phyloP scores from a whole-genome alignment of 306 rosid species.

The Prunus mume region DNA sequence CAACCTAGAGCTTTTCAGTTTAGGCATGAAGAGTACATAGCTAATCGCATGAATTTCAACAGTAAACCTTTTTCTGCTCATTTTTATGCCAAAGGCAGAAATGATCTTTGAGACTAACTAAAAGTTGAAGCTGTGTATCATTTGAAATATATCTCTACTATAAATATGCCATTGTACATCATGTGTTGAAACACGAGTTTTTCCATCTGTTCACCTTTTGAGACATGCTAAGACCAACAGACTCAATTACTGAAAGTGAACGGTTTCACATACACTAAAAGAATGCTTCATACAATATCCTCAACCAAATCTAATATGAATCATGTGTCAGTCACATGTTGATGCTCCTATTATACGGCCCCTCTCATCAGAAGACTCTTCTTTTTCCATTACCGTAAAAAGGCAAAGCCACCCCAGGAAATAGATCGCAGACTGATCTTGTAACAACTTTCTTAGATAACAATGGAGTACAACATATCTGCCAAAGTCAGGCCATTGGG shows the following conservation, averaged over 20 bases:
- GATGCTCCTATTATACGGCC: neutral
- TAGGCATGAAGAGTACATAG: too few relatives aligned
- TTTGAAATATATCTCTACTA: neutral
- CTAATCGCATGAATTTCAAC: too few relatives aligned
- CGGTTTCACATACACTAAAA: neutral
- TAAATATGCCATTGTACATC: neutral
- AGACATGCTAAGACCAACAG: neutral
- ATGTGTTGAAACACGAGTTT: neutral
- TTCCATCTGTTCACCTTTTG: neutral
- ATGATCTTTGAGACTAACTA: neutral
- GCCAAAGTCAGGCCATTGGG: neutral
- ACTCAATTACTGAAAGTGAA: neutral
- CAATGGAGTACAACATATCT: neutral
- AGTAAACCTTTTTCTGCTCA: too few relatives aligned
- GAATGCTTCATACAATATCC: neutral
- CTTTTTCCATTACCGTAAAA: neutral
- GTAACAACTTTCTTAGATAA: neutral
- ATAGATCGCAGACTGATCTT: neutral
- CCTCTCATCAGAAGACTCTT: neutral
- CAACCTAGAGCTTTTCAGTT: too few relatives aligned
- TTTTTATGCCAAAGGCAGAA: neutral
- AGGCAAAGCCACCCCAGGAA: neutral
- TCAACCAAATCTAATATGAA: neutral
- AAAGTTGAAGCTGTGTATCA: constrained; percentile 4
- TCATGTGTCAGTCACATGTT: constrained; percentile 1